Percentiles rank a stretch among this genome's conserved stretches.
phyloP scores from a whole-genome alignment of 2,329 filamentous ascomycete genomes.

The Monilinia fructigena region DNA sequence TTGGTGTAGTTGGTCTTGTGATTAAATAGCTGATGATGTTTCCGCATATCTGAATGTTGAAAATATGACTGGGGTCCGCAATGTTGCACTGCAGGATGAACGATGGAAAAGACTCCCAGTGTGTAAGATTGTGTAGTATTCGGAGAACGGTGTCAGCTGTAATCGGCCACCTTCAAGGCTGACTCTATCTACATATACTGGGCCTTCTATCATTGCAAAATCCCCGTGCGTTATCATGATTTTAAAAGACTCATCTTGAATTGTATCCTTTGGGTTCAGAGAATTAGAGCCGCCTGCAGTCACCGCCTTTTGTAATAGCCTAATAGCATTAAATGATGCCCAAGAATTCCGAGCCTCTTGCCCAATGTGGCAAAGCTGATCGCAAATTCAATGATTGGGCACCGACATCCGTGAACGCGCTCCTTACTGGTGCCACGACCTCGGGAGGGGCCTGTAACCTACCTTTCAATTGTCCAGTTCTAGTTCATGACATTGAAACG shows the following conservation, averaged over 20 bases:
- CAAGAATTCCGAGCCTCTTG: slow-evolving; percentile 25
- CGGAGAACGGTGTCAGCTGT: slow-evolving; percentile 16
- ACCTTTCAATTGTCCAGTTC: slow-evolving; percentile 18
- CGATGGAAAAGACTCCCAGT: background rate
- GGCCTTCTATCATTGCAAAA: background rate
- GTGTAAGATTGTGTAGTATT: slow-evolving; percentile 10
- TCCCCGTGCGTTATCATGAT: slow-evolving; percentile 21
- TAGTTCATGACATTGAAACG: slow-evolving; percentile 14
- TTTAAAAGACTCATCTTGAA: slow-evolving; percentile 9
- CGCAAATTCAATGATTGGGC: slow-evolving; percentile 25
- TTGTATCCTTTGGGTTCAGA: slow-evolving; percentile 12
- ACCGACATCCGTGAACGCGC: slow-evolving; percentile 21
- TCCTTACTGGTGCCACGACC: slow-evolving; percentile 30
- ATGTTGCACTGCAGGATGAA: slow-evolving; percentile 22
- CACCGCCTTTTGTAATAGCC: slow-evolving; percentile 23
- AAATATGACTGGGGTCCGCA: slow-evolving; percentile 4
- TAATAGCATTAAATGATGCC: slow-evolving; percentile 22
- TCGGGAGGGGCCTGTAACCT: slow-evolving; percentile 22
- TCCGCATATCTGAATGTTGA: slow-evolving; percentile 12
- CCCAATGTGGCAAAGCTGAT: slow-evolving; percentile 26
- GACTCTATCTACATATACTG: slow-evolving; percentile 25
- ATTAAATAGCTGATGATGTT: slow-evolving; percentile 19
- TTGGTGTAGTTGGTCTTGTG: slow-evolving; percentile 22
- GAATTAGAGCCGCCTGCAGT: slow-evolving; percentile 15
- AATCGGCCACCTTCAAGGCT: slow-evolving; percentile 13